Evolutionary conservation across 257 asterid genomes (phyloP).

Genomic region (Salvia rosmarinus): DNA sequence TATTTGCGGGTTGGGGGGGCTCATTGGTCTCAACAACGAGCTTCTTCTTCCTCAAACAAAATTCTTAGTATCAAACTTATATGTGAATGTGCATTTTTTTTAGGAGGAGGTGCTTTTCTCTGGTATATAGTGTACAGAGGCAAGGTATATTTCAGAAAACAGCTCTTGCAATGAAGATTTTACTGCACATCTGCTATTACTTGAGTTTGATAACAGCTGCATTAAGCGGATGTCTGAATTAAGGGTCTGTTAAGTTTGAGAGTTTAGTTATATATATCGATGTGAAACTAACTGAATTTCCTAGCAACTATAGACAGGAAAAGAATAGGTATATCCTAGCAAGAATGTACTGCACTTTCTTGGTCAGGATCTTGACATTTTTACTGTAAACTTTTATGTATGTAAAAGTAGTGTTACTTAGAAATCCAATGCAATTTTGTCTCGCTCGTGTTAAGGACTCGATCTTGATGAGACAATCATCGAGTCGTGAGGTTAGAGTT

Average conservation of each 20-base stretch:
- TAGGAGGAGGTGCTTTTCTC: slow-evolving; percentile 22
- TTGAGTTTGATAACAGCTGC: no score
- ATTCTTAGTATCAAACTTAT: background rate
- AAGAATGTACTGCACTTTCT: background rate
- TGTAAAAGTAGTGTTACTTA: background rate
- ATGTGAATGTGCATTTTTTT: background rate
- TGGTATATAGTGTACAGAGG: slow-evolving; percentile 58
- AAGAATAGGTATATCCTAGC: background rate
- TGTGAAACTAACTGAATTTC: slow-evolving; percentile 6
- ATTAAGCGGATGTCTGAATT: slow-evolving; percentile 5
- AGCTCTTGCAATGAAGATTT: slow-evolving; percentile 51
- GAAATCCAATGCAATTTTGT: slow-evolving; percentile 12
- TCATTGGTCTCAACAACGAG: no score
- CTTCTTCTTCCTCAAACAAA: no score
- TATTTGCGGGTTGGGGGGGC: no score
- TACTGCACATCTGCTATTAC: no score
- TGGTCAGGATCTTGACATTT: background rate
- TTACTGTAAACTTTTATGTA: background rate
- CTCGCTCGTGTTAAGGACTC: no score
- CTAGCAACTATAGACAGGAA: slow-evolving; percentile 23
- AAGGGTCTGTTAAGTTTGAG: background rate
- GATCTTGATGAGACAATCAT: no score
- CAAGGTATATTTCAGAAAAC: slow-evolving; percentile 44
- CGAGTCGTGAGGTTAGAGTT: no score
- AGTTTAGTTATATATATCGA: background rate